These are phyloP conservation scores for Trametes sanguinea DNA, from an alignment of 768 basidiomycete species.

Conservation along the genomic window DNA sequence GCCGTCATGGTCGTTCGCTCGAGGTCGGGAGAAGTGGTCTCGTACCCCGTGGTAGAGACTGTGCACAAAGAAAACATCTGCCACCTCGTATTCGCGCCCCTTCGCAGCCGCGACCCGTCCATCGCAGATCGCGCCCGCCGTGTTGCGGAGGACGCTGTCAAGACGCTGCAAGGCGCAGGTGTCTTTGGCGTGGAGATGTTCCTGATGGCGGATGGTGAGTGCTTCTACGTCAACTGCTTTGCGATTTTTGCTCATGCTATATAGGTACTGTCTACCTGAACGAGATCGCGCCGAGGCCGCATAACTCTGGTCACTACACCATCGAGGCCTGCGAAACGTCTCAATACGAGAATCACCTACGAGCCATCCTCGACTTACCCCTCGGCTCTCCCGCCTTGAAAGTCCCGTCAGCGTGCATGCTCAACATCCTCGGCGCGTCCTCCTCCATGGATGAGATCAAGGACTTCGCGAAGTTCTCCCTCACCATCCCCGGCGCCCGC, in stretches of 20 bases:
- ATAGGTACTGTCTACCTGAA: slow-evolving; percentile 82
- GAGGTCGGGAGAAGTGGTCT: slow-evolving; percentile 65
- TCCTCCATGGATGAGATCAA: slow-evolving; percentile 62
- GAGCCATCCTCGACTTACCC: slow-evolving; percentile 87
- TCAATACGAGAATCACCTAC: slow-evolving; percentile 96
- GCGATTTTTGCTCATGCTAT: neutral
- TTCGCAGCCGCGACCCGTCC: slow-evolving; percentile 59
- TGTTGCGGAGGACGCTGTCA: slow-evolving; percentile 81
- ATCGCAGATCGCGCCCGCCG: slow-evolving; percentile 61
- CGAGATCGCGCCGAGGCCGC: slow-evolving; percentile 97
- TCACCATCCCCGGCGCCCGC: slow-evolving; percentile 71
- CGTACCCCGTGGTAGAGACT: slow-evolving; percentile 94
- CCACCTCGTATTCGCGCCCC: slow-evolving; percentile 88
- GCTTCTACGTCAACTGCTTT: neutral
- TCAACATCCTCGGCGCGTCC: slow-evolving; percentile 91
- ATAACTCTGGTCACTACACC: slow-evolving; percentile 98
- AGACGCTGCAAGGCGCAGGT: slow-evolving; percentile 82
- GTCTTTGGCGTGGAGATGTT: slow-evolving; percentile 99
- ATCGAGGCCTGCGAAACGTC: slow-evolving; percentile 97
- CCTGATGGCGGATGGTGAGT: slow-evolving; percentile 79
- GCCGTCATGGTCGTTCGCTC: slow-evolving; percentile 97
- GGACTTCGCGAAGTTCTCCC: slow-evolving; percentile 55
- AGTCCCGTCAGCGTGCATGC: slow-evolving; percentile 86
- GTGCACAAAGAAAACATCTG: slow-evolving; percentile 93
- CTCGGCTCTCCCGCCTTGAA: slow-evolving; percentile 87